These are phyloP conservation scores for Nitzschia putrida DNA, from an alignment of 108 stramenopile species.

Conservation along the genomic window DNA sequence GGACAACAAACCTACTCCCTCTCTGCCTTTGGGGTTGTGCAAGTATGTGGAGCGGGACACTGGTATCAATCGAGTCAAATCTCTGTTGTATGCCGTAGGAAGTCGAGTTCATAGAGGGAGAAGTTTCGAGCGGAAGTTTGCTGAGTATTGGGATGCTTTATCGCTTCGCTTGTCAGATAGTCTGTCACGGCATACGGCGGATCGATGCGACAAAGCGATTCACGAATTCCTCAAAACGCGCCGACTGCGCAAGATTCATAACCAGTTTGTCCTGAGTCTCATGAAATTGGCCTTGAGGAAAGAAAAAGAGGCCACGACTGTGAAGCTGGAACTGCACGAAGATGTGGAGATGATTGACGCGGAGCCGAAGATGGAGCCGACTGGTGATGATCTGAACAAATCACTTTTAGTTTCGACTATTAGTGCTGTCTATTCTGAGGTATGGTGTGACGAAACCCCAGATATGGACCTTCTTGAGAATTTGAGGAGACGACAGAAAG, in stretches of 20 bases:
- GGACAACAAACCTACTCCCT: background rate
- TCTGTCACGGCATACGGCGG: conserved; percentile 6
- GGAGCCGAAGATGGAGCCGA: background rate
- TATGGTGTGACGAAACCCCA: conserved; percentile 16
- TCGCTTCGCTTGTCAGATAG: conserved; percentile 34
- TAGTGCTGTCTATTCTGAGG: conserved; percentile 7
- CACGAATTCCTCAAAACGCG: conserved; percentile 58
- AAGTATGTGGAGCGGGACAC: background rate
- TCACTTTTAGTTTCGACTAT: no score
- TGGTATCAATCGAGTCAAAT: conserved; percentile 34
- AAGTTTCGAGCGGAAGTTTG: conserved; percentile 57
- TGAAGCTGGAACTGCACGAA: no score
- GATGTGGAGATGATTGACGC: no score
- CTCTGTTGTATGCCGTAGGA: conserved; percentile 34
- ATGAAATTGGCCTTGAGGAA: conserved; percentile 19
- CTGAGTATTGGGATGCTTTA: conserved; percentile 76
- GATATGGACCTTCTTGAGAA: conserved; percentile 10
- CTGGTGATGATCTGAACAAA: no score
- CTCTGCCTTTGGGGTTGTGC: background rate
- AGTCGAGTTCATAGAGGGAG: conserved; percentile 38
- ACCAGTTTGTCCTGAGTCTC: conserved; percentile 69
- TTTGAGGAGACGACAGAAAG: conserved; percentile 3
- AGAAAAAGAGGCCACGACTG: no score
- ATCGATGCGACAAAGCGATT: conserved; percentile 41
- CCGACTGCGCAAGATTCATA: conserved; percentile 70